Evolutionary conservation across 108 stramenopile species (phyloP).

Genomic region (Hondaea fermentalgiana): DNA sequence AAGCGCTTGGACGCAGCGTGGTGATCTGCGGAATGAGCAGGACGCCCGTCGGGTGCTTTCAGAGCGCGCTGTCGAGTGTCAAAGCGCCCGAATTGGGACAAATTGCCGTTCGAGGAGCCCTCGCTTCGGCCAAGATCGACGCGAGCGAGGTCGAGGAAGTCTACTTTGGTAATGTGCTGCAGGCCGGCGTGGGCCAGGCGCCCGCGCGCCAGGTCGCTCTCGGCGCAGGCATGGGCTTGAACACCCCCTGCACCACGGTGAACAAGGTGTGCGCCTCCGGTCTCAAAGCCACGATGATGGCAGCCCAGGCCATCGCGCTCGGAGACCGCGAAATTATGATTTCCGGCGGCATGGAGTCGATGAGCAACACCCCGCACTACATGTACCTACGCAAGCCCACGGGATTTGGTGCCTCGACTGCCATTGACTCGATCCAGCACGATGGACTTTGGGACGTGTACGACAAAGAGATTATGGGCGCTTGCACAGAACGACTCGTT

Average conservation of each 20-base stretch:
- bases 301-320: conserved; percentile 58
- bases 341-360: conserved; percentile 91
- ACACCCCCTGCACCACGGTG: conserved; percentile 49
- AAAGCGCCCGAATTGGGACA: background rate
- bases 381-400: conserved; percentile 59
- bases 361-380: conserved; percentile 92
- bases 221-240: conserved; percentile 44
- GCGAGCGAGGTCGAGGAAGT: background rate
- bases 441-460: conserved; percentile 94
- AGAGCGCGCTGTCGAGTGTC: background rate
- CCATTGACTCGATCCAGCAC: conserved; percentile 71
- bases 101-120: background rate
- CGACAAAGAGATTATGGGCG: conserved; percentile 92
- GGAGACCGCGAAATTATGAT: conserved; percentile 54
- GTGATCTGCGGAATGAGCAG: background rate
- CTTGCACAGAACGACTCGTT: conserved; percentile 85
- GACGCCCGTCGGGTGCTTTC: background rate
- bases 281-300: conserved; percentile 64
- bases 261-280: conserved; percentile 95
- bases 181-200: background rate
- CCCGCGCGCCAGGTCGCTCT: conserved; percentile 40
- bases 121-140: background rate
- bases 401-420: conserved; percentile 56
- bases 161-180: background rate
- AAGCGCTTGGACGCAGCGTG: background rate